Percentiles rank a stretch among this genome's conserved stretches.
phyloP scores from a whole-genome alignment of 768 basidiomycete genomes.

The Sarcomyxa edulis region DNA sequence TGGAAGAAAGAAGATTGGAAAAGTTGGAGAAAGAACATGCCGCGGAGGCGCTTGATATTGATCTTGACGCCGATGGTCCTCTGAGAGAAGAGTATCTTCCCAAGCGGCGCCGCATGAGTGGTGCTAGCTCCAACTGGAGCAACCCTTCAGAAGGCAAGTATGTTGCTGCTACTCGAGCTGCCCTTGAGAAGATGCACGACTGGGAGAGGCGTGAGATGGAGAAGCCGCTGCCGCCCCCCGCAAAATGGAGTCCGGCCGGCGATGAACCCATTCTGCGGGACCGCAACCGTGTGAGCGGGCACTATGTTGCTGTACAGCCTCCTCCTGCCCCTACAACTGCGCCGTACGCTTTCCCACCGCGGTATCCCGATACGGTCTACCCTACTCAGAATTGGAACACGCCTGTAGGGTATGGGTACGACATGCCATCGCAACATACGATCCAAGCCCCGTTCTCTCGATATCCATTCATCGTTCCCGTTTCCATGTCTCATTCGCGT shows the following conservation, averaged over 20 bases:
- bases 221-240: conserved; percentile 59
- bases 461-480: conserved; percentile 30
- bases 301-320: conserved; percentile 64
- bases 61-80: conserved; percentile 81
- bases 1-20: conserved; percentile 60
- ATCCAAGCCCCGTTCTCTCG: conserved; percentile 29
- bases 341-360: conserved; percentile 7
- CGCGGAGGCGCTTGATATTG: conserved; percentile 61
- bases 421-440: conserved; percentile 25
- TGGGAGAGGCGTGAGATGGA: conserved; percentile 9
- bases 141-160: conserved; percentile 10
- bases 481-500: conserved; percentile 42
- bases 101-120: conserved; percentile 56
- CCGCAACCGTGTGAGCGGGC: conserved; percentile 42
- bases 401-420: conserved; percentile 29
- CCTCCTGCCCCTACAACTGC: conserved; percentile 23
- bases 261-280: conserved; percentile 68
- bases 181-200: conserved; percentile 12
- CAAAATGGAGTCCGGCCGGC: conserved; percentile 78
- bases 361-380: conserved; percentile 24
- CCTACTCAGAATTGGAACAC: conserved; percentile 34
- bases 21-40: conserved; percentile 39
- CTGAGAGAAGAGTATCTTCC: conserved; percentile 79
- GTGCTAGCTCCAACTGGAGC: conserved; percentile 19
- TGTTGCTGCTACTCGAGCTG: conserved; percentile 6